Evolutionary conservation across 2,329 filamentous ascomycete species (phyloP), one percentile per base, ranked within the genome.

Genomic region (Didymella segeticola): DNA sequence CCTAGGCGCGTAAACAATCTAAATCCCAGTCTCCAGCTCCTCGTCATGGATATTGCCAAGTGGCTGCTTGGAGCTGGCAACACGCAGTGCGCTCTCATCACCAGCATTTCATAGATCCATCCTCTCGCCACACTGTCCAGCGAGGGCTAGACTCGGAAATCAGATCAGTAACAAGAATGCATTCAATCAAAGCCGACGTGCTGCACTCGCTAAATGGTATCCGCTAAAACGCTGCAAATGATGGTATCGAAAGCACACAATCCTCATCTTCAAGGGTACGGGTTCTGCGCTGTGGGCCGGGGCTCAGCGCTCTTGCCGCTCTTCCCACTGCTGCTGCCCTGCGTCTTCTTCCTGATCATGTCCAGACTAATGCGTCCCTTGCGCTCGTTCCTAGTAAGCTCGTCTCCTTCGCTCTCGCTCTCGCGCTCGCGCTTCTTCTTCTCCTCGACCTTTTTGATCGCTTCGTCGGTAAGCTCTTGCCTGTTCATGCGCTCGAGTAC

Each of bases 401-500:
- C 63, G 5, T 63, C 59, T 10, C 63, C 64, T 41, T 74, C 70
- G 8, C 60, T 58, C 34, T 77, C 74, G 57, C 74, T 79, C 52
- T 77, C 70, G 48, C 75, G 66, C 46, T 64, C 70, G 48, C 75
- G 66, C 46, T 64, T 70, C 19, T 61, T 63, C 53, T 69, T 69
- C 61, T 79, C 78, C 68, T 81, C 75, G 10, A 83, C 76, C 62
- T 83, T 82, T 59, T 80, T 79, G 60, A 88, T 86, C 1, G 86
- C 86, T 62, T 86, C 80, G 39, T 82, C 76, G 0, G 91, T 96
- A 50, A 96, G 74, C 59, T 91, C 86, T 69, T 95, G 91, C 25
- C 90, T 80, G 65, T 89, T 85, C 75, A 95, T 84, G 37, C 87
- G 82, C 67, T 93, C 87, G 19, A 92, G 80, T 0, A 96, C 89